Percentiles rank a stretch among this genome's conserved stretches.
Conservation (phyloP, 768 basidiomycete species). For the Mycena haematopus region DNA sequence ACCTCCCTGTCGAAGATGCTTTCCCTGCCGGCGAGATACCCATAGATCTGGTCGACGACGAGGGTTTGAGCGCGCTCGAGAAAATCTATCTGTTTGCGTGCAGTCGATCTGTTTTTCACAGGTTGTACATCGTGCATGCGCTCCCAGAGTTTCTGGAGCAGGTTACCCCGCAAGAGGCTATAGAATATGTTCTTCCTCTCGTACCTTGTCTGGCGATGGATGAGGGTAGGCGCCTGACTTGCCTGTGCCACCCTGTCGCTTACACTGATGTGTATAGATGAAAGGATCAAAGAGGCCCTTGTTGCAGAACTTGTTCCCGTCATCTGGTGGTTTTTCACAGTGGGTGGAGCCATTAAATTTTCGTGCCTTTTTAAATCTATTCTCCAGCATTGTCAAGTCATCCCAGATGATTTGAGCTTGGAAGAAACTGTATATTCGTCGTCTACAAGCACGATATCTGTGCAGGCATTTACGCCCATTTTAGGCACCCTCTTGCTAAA, state of each 20-base stretch:
- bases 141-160: conserved; percentile 79
- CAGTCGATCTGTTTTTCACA: conserved; percentile 66
- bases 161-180: conserved; percentile 85
- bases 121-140: conserved; percentile 85
- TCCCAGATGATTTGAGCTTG: conserved; percentile 52
- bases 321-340: conserved; percentile 93
- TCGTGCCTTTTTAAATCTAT: conserved; percentile 13
- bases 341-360: conserved; percentile 34
- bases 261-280: conserved; percentile 56
- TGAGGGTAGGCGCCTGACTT: conserved; percentile 61
- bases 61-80: conserved; percentile 83
- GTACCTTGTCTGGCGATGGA: conserved; percentile 85
- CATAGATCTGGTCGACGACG: conserved; percentile 69
- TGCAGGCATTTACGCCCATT: conserved; percentile 90
- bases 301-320: conserved; percentile 79
- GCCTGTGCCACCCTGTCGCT: conserved; percentile 2
- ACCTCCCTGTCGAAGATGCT: conserved; percentile 40
- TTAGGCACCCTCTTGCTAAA: conserved; percentile 89
- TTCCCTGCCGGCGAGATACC: conserved; percentile 45
- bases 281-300: conserved; percentile 87
- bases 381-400: conserved; percentile 68
- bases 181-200: conserved; percentile 93
- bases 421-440: conserved; percentile 42
- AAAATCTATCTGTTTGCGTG: conserved; percentile 90
- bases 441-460: conserved; percentile 61